These are phyloP conservation scores for Cryptococcus sp. DNA, from an alignment of 1,284 basidiomycete genomes.

Conservation along the genomic window DNA sequence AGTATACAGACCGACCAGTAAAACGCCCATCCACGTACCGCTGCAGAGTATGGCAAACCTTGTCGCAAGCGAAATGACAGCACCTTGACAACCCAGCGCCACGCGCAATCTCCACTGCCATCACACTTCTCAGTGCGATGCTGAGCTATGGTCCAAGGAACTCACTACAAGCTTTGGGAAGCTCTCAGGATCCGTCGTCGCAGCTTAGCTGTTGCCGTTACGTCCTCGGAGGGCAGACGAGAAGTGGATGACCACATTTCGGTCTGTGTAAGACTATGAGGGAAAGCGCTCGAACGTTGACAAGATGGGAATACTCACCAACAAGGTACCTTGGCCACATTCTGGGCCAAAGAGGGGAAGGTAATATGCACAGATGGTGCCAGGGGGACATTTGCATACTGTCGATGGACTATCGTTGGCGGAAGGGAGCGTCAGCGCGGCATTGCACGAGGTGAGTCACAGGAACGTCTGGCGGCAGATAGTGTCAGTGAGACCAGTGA, in stretches of 20 bases:
- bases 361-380: too few species aligned
- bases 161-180: neutral
- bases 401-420: too few species aligned
- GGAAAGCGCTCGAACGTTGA: neutral
- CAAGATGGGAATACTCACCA: too few species aligned
- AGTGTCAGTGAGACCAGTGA: too few species aligned
- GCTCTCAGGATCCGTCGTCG: neutral
- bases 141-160: neutral
- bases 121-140: neutral
- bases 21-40: too few species aligned
- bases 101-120: neutral
- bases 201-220: neutral
- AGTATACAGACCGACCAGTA: too few species aligned
- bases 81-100: neutral
- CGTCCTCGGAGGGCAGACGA: neutral
- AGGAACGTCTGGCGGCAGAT: too few species aligned
- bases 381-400: too few species aligned
- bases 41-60: neutral
- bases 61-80: neutral
- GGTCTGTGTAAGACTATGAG: neutral
- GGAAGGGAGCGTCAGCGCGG: too few species aligned
- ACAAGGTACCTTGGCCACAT: too few species aligned
- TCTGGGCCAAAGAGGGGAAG: too few species aligned
- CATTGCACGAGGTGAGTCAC: too few species aligned
- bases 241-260: neutral